Evolutionary conservation across 2,329 filamentous ascomycete genomes (phyloP).

Genomic region (Fusarium fracticaudum): DNA sequence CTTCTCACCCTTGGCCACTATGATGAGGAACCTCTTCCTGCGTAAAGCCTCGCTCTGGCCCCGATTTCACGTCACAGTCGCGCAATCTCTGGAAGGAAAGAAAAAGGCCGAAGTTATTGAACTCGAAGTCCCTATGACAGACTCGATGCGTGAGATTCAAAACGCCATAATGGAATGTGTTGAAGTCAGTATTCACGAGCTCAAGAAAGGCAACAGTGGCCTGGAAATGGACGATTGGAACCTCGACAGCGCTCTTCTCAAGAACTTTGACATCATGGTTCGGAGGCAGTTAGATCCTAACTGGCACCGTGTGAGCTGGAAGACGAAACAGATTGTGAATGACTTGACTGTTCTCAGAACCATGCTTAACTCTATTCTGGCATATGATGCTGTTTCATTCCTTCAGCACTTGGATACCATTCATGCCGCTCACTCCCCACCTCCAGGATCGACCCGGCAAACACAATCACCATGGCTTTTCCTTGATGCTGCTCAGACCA

Average conservation of each 20-base stretch:
- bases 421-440: conserved; percentile 87
- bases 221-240: conserved; percentile 98
- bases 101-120: conserved; percentile 97
- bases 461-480: conserved; percentile 97
- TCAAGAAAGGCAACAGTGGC: conserved; percentile 89
- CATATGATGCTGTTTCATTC: conserved; percentile 90
- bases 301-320: conserved; percentile 96
- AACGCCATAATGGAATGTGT: conserved; percentile 96
- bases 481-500: conserved; percentile 90
- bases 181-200: conserved; percentile 90
- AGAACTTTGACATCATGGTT: conserved; percentile 90
- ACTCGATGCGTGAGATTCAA: conserved; percentile 92
- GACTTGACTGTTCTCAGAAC: conserved; percentile 85
- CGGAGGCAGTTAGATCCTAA: conserved; percentile 92
- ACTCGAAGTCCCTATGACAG: conserved; percentile 94
- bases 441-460: conserved; percentile 85
- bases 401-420: conserved; percentile 95
- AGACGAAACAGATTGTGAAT: conserved; percentile 92
- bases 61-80: conserved; percentile 90
- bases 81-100: conserved; percentile 87
- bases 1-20: conserved; percentile 86
- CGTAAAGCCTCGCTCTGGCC: conserved; percentile 91
- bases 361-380: conserved; percentile 83
- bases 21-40: conserved; percentile 90
- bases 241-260: conserved; percentile 88